A percentile compares a stretch with the other conserved stretches of the same genome.
Conservation (phyloP, 371 early-diverging fungal genomes). For the Mortierella sp. region DNA sequence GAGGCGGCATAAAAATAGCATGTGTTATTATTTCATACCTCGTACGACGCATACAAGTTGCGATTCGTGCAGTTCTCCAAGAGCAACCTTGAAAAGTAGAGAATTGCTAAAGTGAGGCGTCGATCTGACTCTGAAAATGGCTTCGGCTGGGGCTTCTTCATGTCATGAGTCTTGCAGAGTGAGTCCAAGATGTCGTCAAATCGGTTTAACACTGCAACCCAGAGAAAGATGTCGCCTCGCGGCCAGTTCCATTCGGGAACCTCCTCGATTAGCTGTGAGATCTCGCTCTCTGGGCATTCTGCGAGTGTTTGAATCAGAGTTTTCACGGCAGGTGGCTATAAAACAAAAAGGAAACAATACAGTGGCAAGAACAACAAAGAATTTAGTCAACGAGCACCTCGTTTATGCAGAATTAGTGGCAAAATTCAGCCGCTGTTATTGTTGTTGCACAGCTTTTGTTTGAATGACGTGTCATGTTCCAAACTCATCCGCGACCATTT, state of each 20-base stretch:
- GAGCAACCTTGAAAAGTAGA: conserved; percentile 82
- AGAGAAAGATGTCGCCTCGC: conserved; percentile 94
- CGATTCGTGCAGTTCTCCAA: conserved; percentile 97
- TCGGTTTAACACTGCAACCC: conserved; percentile 93
- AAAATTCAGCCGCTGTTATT: no score
- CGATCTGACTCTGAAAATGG: conserved; percentile 69
- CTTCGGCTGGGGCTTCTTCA: conserved; percentile 73
- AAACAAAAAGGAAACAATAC: neutral
- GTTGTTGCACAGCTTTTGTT: neutral
- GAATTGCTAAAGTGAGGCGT: conserved; percentile 74
- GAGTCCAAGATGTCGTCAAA: conserved; percentile 88
- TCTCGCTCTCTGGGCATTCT: conserved; percentile 68
- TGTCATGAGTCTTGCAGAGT: conserved; percentile 73
- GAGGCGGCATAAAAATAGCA: neutral
- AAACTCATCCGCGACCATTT: neutral
- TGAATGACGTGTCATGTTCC: neutral
- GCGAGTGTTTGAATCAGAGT: conserved; percentile 69
- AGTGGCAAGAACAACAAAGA: neutral
- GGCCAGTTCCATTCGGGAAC: conserved; percentile 82
- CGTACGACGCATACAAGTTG: conserved; percentile 93
- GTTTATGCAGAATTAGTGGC: conserved; percentile 16
- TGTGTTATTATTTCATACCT: conserved; percentile 67
- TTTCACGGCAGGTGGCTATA: conserved; percentile 70
- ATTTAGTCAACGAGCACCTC: neutral
- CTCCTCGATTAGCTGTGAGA: conserved; percentile 64